These are phyloP conservation scores for Coleophoma cylindrospora DNA, from an alignment of 2,329 filamentous ascomycete species.

Conservation along the genomic window DNA sequence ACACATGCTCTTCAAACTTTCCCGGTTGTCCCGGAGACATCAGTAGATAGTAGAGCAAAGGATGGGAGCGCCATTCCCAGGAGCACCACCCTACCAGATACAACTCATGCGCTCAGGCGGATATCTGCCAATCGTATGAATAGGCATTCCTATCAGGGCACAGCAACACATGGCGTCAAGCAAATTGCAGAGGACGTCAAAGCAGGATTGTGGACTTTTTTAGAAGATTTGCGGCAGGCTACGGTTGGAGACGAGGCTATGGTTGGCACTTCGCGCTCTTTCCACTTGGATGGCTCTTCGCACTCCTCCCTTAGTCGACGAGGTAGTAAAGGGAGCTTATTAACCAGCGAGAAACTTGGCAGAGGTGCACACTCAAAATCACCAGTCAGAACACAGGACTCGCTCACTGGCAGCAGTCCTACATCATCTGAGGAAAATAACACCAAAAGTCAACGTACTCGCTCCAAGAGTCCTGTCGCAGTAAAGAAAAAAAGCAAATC, in stretches of 20 bases:
- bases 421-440: slow-evolving; percentile 11
- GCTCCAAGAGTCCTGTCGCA: slow-evolving; percentile 9
- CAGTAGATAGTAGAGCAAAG: slow-evolving; percentile 19
- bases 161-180: slow-evolving; percentile 24
- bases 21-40: slow-evolving; percentile 27
- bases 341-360: slow-evolving; percentile 9
- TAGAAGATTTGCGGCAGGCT: slow-evolving; percentile 91
- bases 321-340: slow-evolving; percentile 29
- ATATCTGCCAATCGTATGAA: slow-evolving; percentile 17
- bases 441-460: background rate
- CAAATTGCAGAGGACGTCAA: slow-evolving; percentile 66
- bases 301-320: slow-evolving; percentile 24
- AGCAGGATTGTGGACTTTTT: slow-evolving; percentile 86
- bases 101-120: slow-evolving; percentile 20
- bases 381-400: slow-evolving; percentile 22
- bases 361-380: slow-evolving; percentile 13
- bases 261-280: slow-evolving; percentile 36
- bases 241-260: slow-evolving; percentile 92
- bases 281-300: slow-evolving; percentile 29
- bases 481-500: slow-evolving; percentile 14
- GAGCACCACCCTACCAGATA: slow-evolving; percentile 24
- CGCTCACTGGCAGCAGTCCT: slow-evolving; percentile 18
- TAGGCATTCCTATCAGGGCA: slow-evolving; percentile 26
- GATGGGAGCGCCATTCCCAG: slow-evolving; percentile 10
- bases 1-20: slow-evolving; percentile 16